Percentiles rank a stretch among this genome's conserved stretches.
phyloP scores from a whole-genome alignment of 345 rosid genomes.

The Euphorbia peplus region DNA sequence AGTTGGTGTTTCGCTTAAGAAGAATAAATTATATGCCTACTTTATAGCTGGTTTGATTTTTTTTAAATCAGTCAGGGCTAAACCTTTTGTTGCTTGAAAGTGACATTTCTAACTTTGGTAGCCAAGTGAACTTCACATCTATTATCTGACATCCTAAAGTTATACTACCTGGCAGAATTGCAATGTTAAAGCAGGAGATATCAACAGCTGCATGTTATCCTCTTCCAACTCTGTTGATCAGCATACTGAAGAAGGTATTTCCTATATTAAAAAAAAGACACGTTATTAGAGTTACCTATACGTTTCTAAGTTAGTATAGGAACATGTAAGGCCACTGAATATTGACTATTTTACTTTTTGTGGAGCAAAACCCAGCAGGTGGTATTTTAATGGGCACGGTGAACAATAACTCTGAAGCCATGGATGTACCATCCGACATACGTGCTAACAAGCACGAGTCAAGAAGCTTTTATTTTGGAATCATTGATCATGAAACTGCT shows the following conservation, averaged over 20 bases:
- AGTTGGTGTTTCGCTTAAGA: not conserved
- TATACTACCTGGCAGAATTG: constrained; percentile 18
- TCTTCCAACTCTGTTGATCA: constrained; percentile 13
- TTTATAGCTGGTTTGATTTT: not conserved
- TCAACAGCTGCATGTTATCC: not conserved
- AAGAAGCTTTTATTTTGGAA: not conserved
- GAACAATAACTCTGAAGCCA: not conserved
- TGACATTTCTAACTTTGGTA: not conserved
- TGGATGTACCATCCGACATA: not conserved
- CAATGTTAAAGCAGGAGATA: constrained; percentile 10
- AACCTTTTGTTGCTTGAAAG: not conserved
- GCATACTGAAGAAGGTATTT: constrained; percentile 20
- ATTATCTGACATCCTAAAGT: not conserved
- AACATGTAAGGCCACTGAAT: constrained; percentile 1
- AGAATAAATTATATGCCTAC: not conserved
- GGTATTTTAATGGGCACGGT: not conserved
- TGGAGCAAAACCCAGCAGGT: constrained; percentile 19
- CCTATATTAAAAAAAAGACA: constrained; percentile 5
- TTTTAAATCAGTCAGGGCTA: not conserved
- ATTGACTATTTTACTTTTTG: not conserved
- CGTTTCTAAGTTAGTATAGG: constrained; percentile 14
- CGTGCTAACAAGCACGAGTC: not conserved
- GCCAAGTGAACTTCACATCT: not conserved
- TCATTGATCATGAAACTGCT: constrained; percentile 3
- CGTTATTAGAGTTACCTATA: not conserved